Base-by-base conservation (phyloP, 108 stramenopile species). In the Craspedostauros australis region DNA sequence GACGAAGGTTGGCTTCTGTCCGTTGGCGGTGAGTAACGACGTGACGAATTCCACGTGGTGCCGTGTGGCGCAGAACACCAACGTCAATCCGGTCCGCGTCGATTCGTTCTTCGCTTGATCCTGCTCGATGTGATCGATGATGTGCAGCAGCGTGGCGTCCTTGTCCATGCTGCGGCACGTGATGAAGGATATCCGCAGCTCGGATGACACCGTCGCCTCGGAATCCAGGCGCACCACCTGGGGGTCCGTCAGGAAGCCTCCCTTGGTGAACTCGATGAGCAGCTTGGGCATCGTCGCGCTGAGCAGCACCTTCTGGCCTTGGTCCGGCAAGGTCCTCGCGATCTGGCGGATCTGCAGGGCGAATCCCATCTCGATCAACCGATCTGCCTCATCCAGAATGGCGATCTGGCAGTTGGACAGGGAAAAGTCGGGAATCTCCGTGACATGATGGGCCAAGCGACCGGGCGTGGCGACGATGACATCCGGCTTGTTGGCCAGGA, bases 291-390 rank as follows among this genome's bases (percentile, higher is more conserved):
- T 89, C 5, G 99, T 99, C 14, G 99, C 99, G 62, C 76, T 80
- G 52, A 98, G 90, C 32, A 99, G 61, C 26, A 98, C 66, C 52
- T 96, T 97, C 70, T 99, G 97, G 15, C 94, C 71, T 31, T 74
- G 65, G 45, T 70, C 32, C 12, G 87, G 80, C 64, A 94, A 68
- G 7, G 82, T 58, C 20, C 46, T 50, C 2, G 70, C 67, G 68
- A 88, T 86, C 65, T 83, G 69, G 5, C 85, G 70, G 32, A 98
- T 68, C 65, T 98, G 99, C 60, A 73, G 55, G 0, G 91, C 88
- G 59, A 99, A 98, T 25, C 92, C 99, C 99, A 98, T 97, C 76
- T 99, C 99, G 64, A 99, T 87, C 25, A 98, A 68, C 36, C 99
- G 77, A 79, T 99, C 99, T 3, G 97, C 99, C 64, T 99, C 99